Evolutionary conservation across 495 filamentous ascomycete species (phyloP).

Genomic region (Penicillium silybi): DNA sequence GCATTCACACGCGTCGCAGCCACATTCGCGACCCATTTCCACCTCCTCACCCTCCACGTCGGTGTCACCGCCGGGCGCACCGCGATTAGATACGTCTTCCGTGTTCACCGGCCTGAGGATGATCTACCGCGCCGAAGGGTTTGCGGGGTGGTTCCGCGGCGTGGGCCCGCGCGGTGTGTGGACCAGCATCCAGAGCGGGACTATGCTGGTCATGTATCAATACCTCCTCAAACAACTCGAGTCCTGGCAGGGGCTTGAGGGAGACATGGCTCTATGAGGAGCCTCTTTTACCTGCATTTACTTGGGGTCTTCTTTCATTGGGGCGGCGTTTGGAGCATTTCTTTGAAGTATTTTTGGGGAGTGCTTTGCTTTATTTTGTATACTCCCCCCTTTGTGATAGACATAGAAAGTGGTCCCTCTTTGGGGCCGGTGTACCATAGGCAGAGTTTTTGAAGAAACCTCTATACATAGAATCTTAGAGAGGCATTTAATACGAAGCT

Average conservation of each 20-base stretch:
- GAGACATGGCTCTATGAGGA: constrained; percentile 26
- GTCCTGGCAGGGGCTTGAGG: constrained; percentile 28
- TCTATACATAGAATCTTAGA: background rate
- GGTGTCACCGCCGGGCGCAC: constrained; percentile 65
- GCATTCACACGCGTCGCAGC: constrained; percentile 26
- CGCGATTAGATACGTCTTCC: constrained; percentile 80
- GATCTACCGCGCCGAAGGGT: constrained; percentile 84
- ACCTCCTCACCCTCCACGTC: constrained; percentile 81
- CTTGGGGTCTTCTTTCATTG: constrained; percentile 14
- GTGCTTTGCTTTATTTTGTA: background rate
- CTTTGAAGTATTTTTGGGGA: background rate
- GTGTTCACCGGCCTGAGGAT: constrained; percentile 78
- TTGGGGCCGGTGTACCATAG: constrained; percentile 5
- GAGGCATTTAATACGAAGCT: background rate
- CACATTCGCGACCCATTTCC: constrained; percentile 64
- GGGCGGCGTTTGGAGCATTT: constrained; percentile 29
- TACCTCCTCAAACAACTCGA: constrained; percentile 75
- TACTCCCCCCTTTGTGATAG: constrained; percentile 7
- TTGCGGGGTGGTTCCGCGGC: constrained; percentile 89
- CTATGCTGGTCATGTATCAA: constrained; percentile 96
- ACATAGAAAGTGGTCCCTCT: constrained; percentile 1
- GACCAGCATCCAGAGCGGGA: constrained; percentile 95
- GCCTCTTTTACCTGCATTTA: constrained; percentile 8
- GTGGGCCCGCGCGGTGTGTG: constrained; percentile 93
- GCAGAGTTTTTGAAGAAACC: background rate